Base-by-base conservation (phyloP, 1,139 yeast genomes). In the Taiozyma sp. region DNA sequence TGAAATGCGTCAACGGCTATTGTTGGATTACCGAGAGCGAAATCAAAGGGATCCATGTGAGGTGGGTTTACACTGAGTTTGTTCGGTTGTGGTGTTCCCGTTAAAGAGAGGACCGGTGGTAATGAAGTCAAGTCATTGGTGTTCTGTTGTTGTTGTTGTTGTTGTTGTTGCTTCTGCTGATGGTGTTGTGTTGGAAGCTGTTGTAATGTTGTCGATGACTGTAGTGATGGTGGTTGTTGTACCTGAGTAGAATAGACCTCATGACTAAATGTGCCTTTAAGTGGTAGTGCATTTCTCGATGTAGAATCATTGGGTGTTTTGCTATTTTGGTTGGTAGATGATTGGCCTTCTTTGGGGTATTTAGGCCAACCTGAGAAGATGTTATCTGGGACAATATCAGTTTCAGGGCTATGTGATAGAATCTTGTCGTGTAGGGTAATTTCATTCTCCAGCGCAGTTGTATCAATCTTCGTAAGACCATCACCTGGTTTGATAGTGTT, bases 381-480 rank as follows among this genome's bases (percentile, higher is more conserved):
- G n/a, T 19, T n/a, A 32, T 32, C 35, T 10, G 35, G 16, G 19
- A n/a, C 14, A 6, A 14, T 14, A 6, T 32, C 19, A 32, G 35
- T 14, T 6, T 32, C 19, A n/a, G 35, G 4, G 9, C 6, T n/a
- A 32, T 32, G 35, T 14, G 35, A 32, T 6, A 37, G 24, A 37
- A 48, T 21, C 19, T 47, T 46, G 5, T 50, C 55, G 46, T 54
- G 56, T 7, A 46, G 30, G 6, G 22, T 47, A 19, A 60, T 10
- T 37, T 59, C 64, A 4, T 47, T 13, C 13, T 59, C 59, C 3
- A 60, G 22, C 3, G 28, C 19, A 6, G 49, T 39, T 1, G 51
- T 35, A 32, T 56, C 59, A 19, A 58, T 41, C 13, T 49, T 47
- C 19, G 41, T 9, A 2, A 37, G 24, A 6, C 46, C 46, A 29